phyloP scores from a whole-genome alignment of 2,329 filamentous ascomycete species.

The Neofusicoccum umdonicola region DNA sequence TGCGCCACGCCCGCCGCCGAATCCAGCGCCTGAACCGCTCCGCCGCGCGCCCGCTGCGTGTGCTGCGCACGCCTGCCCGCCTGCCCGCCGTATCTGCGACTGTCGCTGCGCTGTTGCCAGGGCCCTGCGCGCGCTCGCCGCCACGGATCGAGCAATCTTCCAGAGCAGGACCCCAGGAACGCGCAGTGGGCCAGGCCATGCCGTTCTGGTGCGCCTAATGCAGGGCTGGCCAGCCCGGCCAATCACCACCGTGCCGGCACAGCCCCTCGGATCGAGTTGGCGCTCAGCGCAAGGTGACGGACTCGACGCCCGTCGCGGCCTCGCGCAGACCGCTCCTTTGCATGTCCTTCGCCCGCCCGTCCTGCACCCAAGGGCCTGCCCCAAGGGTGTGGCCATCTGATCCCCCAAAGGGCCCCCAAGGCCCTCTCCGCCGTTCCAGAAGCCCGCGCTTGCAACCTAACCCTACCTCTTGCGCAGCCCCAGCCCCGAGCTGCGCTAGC shows the following conservation, averaged over 20 bases:
- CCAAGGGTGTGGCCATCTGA: neutral
- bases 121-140: neutral
- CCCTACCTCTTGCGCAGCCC: neutral
- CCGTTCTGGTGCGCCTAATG: slow-evolving; percentile 2
- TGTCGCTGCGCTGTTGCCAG: neutral
- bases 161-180: slow-evolving; percentile 4
- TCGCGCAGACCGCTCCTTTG: slow-evolving; percentile 11
- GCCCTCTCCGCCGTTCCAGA: neutral
- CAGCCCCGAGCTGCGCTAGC: neutral
- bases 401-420: neutral
- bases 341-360: neutral
- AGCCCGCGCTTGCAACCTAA: neutral
- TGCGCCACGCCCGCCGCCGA: neutral
- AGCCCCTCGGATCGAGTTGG: slow-evolving; percentile 10
- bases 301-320: neutral
- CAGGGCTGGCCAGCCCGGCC: neutral
- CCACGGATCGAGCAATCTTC: slow-evolving; percentile 6
- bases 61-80: neutral
- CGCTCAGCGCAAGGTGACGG: neutral
- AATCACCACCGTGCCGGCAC: neutral
- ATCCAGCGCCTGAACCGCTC: neutral
- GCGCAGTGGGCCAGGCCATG: neutral
- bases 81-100: neutral
- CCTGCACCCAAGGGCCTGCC: neutral
- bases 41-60: neutral